Percentiles rank a stretch among this genome's conserved stretches.
These are phyloP conservation scores for Claviceps sp. DNA, from an alignment of 2,329 filamentous ascomycete species.

Conservation along the genomic window DNA sequence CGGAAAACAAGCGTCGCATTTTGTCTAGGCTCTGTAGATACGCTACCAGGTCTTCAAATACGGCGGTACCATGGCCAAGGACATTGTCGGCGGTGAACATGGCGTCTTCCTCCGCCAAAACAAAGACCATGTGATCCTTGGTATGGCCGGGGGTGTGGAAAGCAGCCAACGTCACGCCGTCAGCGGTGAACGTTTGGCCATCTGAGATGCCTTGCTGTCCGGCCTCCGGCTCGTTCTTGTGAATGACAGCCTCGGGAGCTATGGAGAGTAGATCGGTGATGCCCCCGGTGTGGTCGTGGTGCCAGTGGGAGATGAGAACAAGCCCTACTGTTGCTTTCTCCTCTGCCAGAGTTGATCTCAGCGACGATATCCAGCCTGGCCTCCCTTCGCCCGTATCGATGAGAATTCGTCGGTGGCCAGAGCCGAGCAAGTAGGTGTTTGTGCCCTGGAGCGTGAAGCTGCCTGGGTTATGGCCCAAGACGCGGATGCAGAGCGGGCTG, in stretches of 20 bases:
- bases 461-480: constrained; percentile 81
- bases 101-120: constrained; percentile 64
- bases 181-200: constrained; percentile 39
- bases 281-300: constrained; percentile 72
- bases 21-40: constrained; percentile 57
- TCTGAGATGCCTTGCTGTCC: constrained; percentile 33
- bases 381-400: constrained; percentile 84
- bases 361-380: constrained; percentile 54
- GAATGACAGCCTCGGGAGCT: constrained; percentile 49
- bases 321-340: constrained; percentile 57
- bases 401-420: constrained; percentile 58
- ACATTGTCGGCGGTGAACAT: constrained; percentile 88
- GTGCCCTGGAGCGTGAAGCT: constrained; percentile 70
- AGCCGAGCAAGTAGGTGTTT: constrained; percentile 88
- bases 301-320: constrained; percentile 82
- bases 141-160: constrained; percentile 57
- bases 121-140: constrained; percentile 66
- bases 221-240: constrained; percentile 49
- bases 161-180: constrained; percentile 55
- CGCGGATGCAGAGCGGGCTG: constrained; percentile 64
- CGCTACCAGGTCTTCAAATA: constrained; percentile 61
- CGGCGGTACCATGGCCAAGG: constrained; percentile 72
- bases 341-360: constrained; percentile 50
- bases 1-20: constrained; percentile 53
- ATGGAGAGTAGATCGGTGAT: constrained; percentile 52